Conservation (phyloP, 257 asterid genomes). For the Lithospermum erythrorhizon region DNA sequence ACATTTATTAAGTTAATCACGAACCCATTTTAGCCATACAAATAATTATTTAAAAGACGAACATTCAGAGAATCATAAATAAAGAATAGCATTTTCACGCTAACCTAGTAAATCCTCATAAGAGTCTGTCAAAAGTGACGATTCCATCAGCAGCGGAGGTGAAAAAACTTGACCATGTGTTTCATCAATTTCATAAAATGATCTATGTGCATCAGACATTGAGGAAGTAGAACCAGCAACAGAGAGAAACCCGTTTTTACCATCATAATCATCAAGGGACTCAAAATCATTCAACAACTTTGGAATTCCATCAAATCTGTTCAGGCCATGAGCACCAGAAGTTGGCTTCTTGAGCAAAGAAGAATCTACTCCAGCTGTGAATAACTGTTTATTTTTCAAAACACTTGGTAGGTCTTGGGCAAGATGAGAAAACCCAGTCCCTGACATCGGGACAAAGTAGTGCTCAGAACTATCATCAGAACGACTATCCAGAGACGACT, state of each 20-base stretch:
- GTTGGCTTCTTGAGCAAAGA: constrained; percentile 38
- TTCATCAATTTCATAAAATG: constrained; percentile 71
- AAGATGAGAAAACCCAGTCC: constrained; percentile 50
- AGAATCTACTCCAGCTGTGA: constrained; percentile 53
- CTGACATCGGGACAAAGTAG: constrained; percentile 72
- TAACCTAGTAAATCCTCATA: constrained; percentile 96
- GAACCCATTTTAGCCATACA: background rate
- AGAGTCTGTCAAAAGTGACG: constrained; percentile 60
- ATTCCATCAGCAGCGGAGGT: constrained; percentile 85
- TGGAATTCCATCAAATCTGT: constrained; percentile 42
- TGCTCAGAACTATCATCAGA: constrained; percentile 88
- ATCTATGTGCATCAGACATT: constrained; percentile 59
- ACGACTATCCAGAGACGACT: constrained; percentile 70
- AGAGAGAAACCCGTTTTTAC: constrained; percentile 56
- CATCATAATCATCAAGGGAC: constrained; percentile 68
- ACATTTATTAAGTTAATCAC: no score
- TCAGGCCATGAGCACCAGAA: constrained; percentile 36
- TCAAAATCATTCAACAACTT: constrained; percentile 57
- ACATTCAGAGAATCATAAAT: constrained; percentile 8
- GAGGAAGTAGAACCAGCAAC: constrained; percentile 70
- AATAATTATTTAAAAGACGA: background rate
- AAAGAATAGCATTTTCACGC: constrained; percentile 13
- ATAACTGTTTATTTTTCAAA: constrained; percentile 37
- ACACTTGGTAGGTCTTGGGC: constrained; percentile 45
- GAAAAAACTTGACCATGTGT: constrained; percentile 83